Evolutionary conservation across 257 asterid species (phyloP), one percentile per base, ranked within the genome.

Genomic region (Handroanthus guayacan): DNA sequence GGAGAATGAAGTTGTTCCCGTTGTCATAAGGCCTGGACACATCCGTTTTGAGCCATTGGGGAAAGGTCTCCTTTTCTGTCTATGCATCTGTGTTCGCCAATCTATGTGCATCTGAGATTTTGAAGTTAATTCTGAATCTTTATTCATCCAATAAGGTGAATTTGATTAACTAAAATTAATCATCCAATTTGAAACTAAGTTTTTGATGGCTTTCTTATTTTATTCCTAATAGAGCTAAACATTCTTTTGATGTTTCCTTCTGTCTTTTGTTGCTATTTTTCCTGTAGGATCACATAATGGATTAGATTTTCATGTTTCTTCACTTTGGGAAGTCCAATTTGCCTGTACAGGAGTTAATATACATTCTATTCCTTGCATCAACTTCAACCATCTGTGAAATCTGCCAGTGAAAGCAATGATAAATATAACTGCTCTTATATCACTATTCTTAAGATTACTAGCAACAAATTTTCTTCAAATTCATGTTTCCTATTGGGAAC

Each of bases 41-140:
- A 91, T 95, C 77, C 97, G 99, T 67, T 95, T 93, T 86, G 98
- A 90, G 86, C 88, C 94, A 52, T 72, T 84, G 76, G 97, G 81
- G 43, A 80, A 88, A 86, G 99, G 98, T 95, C 45, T 9, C 66
- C 56, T 69, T 67, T 82, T 74, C 41, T 69, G 14, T 71, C 76
- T 52, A 43, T 61, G 54, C 45, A 8, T 62, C 31, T 12, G 68
- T 65, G 56, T 67, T 62, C 17, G 16, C 25, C 79, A 39, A 13
- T 68, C 13, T 62, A 43, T 38, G 13, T 52, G 41, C 14, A 51
- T 38, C 9, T 62, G 61, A 56, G 45, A 68, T 31, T 18, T 9
- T 73, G 74, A 70, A 45, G 72, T 55, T 65, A 64, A n/a, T 56
- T 52, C 25, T 48, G 12, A 44, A 48, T 58, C 20, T 25, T 74